A percentile compares a stretch with the other conserved stretches of the same genome.
Conservation (phyloP, 371 early-diverging fungal species). For the Mucor sp. region DNA sequence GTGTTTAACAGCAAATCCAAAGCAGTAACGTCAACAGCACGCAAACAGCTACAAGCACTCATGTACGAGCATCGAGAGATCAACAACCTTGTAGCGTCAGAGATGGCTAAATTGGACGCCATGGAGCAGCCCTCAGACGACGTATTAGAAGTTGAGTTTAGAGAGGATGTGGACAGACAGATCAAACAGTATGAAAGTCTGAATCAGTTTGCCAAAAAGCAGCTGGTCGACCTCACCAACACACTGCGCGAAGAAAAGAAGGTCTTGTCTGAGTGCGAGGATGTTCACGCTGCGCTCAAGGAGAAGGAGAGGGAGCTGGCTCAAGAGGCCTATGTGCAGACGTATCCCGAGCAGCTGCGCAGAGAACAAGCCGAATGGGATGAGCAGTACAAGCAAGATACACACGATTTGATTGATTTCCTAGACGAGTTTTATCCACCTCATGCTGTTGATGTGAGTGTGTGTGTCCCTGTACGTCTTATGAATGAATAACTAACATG, state of each 20-base stretch:
- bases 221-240: not conserved
- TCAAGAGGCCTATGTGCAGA: not conserved
- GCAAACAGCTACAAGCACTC: slow-evolving; percentile 5
- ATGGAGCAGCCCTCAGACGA: slow-evolving; percentile 10
- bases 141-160: slow-evolving; percentile 27
- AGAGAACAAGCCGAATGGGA: not conserved
- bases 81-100: slow-evolving; percentile 1
- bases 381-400: slow-evolving; percentile 9
- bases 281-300: slow-evolving; percentile 21
- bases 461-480: not conserved
- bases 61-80: slow-evolving; percentile 13
- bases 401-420: slow-evolving; percentile 44
- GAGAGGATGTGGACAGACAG: slow-evolving; percentile 23
- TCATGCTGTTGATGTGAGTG: slow-evolving; percentile 43
- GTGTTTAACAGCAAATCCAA: slow-evolving; percentile 17
- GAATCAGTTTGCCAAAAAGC: slow-evolving; percentile 15
- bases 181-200: slow-evolving; percentile 18
- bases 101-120: slow-evolving; percentile 3
- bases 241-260: slow-evolving; percentile 11
- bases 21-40: not conserved
- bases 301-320: slow-evolving; percentile 15
- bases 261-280: slow-evolving; percentile 23
- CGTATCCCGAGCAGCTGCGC: not conserved
- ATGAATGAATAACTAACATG: not conserved
- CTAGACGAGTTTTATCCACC: slow-evolving; percentile 51